phyloP scores from a whole-genome alignment of 129 eudicot species.

The Centella asiatica region DNA sequence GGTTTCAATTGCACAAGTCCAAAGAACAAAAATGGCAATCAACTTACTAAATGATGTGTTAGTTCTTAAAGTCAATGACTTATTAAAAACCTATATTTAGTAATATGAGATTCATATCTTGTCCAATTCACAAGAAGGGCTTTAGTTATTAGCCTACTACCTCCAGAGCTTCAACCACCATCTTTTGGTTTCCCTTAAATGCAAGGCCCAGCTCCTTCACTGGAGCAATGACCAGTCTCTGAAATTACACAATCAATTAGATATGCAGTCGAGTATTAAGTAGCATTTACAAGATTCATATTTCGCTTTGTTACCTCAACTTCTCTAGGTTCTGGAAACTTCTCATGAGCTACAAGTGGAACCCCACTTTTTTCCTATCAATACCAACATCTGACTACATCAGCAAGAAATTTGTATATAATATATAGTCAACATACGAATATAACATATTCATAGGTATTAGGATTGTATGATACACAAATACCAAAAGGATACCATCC shows the following conservation, averaged over 20 bases:
- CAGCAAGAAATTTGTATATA: no score
- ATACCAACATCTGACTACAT: no score
- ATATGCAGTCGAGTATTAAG: neutral
- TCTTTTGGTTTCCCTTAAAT: slow-evolving; percentile 54
- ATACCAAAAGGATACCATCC: no score
- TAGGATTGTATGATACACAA: no score
- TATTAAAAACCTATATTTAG: no score
- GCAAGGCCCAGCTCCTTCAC: slow-evolving; percentile 66
- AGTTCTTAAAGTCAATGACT: no score
- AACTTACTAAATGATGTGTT: no score
- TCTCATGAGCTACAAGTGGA: slow-evolving; percentile 47
- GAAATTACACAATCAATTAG: slow-evolving; percentile 8
- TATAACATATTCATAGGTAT: neutral
- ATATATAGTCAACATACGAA: neutral
- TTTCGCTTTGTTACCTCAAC: slow-evolving; percentile 32
- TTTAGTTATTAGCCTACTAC: slow-evolving; percentile 19
- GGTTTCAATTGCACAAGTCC: no score
- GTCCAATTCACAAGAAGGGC: no score
- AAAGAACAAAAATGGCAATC: no score
- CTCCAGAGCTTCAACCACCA: slow-evolving; percentile 57
- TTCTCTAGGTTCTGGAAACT: slow-evolving; percentile 50
- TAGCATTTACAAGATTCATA: neutral
- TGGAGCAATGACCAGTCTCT: slow-evolving; percentile 51
- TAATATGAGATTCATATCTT: no score
- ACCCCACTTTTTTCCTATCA: slow-evolving; percentile 55